phyloP scores from a whole-genome alignment of 495 filamentous ascomycete species.

The Cetradonia linearis region DNA sequence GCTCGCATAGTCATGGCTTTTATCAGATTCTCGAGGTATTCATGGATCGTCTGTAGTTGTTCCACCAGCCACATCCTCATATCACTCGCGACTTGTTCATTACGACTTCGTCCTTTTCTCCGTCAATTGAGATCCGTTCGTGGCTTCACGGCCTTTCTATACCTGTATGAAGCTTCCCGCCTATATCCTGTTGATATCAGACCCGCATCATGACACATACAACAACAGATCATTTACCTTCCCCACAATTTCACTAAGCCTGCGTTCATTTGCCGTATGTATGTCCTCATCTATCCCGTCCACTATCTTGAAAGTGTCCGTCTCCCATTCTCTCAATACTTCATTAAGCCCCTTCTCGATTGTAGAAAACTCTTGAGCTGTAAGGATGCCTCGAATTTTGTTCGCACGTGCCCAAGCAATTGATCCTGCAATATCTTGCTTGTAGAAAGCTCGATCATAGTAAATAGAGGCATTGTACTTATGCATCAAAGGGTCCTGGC shows the following conservation, averaged over 20 bases:
- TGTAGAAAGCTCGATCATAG: slow-evolving; percentile 74
- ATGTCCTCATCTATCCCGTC: slow-evolving; percentile 65
- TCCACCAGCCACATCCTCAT: slow-evolving; percentile 81
- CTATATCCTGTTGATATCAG: slow-evolving; percentile 42
- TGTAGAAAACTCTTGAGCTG: slow-evolving; percentile 59
- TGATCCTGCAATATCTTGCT: slow-evolving; percentile 68
- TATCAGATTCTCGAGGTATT: slow-evolving; percentile 58
- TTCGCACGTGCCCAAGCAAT: slow-evolving; percentile 86
- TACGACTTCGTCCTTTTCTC: slow-evolving; percentile 51
- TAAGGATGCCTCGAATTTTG: slow-evolving; percentile 63
- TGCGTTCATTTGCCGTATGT: slow-evolving; percentile 89
- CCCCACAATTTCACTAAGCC: slow-evolving; percentile 82
- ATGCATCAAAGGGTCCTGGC: slow-evolving; percentile 9
- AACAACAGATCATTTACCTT: slow-evolving; percentile 29
- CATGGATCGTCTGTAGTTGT: slow-evolving; percentile 61
- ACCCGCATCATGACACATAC: background rate
- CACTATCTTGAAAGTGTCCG: slow-evolving; percentile 47
- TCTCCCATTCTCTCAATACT: slow-evolving; percentile 67
- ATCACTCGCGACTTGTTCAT: slow-evolving; percentile 90
- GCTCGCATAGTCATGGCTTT: slow-evolving; percentile 63
- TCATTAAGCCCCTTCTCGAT: slow-evolving; percentile 65
- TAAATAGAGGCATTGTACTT: slow-evolving; percentile 44
- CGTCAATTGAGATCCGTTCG: background rate
- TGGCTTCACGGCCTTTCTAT: slow-evolving; percentile 18
- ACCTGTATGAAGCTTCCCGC: slow-evolving; percentile 89